These are phyloP conservation scores for Asterophora lycoperdoides DNA, from an alignment of 768 basidiomycete species.

Conservation along the genomic window DNA sequence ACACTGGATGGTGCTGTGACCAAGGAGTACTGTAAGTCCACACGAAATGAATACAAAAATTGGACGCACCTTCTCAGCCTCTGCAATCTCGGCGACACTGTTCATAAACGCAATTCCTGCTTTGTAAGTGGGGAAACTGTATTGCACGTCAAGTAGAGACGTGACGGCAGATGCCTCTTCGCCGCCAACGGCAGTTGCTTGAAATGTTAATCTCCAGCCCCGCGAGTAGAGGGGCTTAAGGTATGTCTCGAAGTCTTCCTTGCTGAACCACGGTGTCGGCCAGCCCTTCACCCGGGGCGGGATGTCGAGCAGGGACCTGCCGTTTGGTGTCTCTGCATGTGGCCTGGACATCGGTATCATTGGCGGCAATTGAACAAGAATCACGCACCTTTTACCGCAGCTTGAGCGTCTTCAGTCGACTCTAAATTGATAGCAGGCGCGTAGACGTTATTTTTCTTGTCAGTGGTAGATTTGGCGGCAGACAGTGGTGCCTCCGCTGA, in stretches of 20 bases:
- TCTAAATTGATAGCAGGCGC: too few species aligned
- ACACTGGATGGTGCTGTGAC: conserved; percentile 24
- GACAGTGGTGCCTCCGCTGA: background rate
- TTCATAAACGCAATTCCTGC: conserved; percentile 18
- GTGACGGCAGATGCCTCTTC: background rate
- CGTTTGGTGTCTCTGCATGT: background rate
- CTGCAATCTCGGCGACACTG: conserved; percentile 11
- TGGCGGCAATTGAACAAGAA: too few species aligned
- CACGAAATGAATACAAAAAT: background rate
- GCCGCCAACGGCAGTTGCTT: background rate
- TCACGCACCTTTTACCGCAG: too few species aligned
- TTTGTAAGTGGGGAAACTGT: conserved; percentile 17
- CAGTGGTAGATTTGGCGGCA: background rate
- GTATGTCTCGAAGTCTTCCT: conserved; percentile 28
- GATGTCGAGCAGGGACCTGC: conserved; percentile 13
- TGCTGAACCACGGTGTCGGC: conserved; percentile 31
- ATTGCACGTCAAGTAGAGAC: conserved; percentile 14
- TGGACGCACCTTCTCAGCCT: conserved; percentile 27
- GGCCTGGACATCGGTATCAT: too few species aligned
- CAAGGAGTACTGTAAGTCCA: background rate
- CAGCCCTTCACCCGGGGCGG: conserved; percentile 17
- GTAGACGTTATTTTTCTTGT: background rate
- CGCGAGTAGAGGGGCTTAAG: conserved; percentile 32
- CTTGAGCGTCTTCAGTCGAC: too few species aligned
- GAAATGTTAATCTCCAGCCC: conserved; percentile 23